Base-by-base conservation (phyloP, 257 asterid genomes). In the Vinca minor region DNA sequence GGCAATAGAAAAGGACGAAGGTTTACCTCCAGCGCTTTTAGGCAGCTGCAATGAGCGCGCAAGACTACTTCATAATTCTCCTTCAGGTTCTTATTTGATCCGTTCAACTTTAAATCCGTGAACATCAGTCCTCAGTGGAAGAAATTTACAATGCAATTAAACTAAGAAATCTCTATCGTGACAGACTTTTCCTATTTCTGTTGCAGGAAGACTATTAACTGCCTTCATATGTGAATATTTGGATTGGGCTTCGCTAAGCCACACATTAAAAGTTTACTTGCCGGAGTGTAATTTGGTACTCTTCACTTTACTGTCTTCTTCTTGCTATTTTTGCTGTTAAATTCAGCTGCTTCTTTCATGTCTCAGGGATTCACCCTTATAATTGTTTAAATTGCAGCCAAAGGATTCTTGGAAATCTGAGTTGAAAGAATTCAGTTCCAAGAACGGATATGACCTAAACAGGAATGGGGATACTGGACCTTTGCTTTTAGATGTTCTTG, bases 11-110 rank as follows among this genome's bases (percentile, higher is more conserved):
- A 82, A 79, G 59, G 98, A 88, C 2, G 88, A 92, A 68, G 88
- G 85, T 52, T 81, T 89, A 69, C 96, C 98, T 65, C 87, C 91
- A 76, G 96, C 98, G 8, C 84, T 92, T 59, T 67, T 92, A 79
- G 98, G 96, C 72, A 89, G 96, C 84, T 92, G 98, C 83, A 92
- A 92, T 67, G 95, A 85, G 44, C 95, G 87, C 36, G 98, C 96
- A 26, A 88, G 80, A 69, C 95, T 87, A 67, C 94, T 92, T 39
- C 96, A 92, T 70, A 84, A 89, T 82, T 87, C 95, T 39, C 96
- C 96, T 54, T 89, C 98, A 65, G 98, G 97, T 85, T 32, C 39
- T 67, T 32, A 65, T 62, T 48, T 48, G 23, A 3, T 35, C 69
- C 49, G 18, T 63, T 3, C 32, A n/a, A 23, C 35, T 23, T 29